A percentile compares a stretch with the other conserved stretches of the same genome.
Conservation (phyloP, 352 stramenopile genomes). For the Globisporangium rhizosaccharum region DNA sequence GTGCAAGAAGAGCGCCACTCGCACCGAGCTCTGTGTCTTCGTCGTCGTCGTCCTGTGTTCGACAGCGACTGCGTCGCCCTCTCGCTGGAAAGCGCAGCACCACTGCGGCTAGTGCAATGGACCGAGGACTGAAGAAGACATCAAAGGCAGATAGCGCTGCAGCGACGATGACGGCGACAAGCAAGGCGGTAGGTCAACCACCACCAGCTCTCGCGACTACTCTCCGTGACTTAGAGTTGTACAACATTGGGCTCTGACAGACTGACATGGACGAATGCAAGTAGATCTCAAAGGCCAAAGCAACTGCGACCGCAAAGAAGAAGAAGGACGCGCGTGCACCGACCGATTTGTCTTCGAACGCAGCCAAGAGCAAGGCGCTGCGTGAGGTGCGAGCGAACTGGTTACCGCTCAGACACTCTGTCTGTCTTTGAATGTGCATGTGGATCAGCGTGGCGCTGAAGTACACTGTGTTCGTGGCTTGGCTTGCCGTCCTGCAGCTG, state of each 20-base stretch:
- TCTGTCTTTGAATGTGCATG: too few species aligned
- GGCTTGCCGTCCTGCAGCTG: neutral
- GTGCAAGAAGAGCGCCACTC: neutral
- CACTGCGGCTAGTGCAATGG: neutral
- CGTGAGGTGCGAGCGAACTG: slow-evolving; percentile 5
- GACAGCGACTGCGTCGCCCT: neutral
- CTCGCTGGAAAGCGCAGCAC: neutral
- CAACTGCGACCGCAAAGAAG: neutral
- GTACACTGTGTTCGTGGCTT: neutral
- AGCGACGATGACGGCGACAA: neutral
- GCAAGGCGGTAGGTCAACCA: neutral
- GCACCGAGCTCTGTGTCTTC: slow-evolving; percentile 3
- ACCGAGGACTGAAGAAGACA: neutral
- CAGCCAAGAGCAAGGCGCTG: slow-evolving; percentile 13
- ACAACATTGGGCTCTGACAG: neutral
- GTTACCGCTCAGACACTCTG: neutral
- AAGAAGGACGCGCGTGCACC: neutral
- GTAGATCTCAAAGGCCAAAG: neutral
- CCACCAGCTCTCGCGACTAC: neutral
- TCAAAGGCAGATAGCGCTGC: neutral
- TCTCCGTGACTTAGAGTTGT: neutral
- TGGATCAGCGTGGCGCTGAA: too few species aligned
- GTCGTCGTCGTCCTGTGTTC: neutral
- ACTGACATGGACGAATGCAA: neutral
- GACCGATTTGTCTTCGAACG: neutral